Percentiles rank a stretch among this genome's conserved stretches.
Conservation (phyloP, 176 grass and related monocot genomes). For the Ampelocalamus luodianensis region DNA sequence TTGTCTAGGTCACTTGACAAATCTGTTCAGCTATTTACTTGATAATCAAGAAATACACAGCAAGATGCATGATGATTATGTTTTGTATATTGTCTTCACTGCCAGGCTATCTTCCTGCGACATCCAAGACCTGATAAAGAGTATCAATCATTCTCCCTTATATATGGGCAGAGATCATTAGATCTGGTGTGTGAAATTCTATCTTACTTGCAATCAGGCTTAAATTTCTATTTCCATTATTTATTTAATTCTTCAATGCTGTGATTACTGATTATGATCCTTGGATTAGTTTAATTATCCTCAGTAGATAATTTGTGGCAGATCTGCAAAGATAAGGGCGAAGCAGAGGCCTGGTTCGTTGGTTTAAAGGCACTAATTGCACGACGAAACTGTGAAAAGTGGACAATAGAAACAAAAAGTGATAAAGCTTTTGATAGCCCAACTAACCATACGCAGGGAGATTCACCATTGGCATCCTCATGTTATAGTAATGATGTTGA, state of each 20-base stretch:
- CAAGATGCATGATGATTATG: background rate
- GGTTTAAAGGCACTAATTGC: constrained; percentile 73
- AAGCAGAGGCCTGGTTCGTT: constrained; percentile 79
- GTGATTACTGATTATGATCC: background rate
- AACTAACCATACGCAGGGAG: constrained; percentile 44
- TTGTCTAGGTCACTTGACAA: constrained; percentile 3
- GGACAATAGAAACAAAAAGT: constrained; percentile 50
- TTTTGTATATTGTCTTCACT: constrained; percentile 12
- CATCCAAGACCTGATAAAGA: constrained; percentile 87
- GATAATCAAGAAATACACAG: constrained; percentile 24
- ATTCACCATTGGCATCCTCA: constrained; percentile 51
- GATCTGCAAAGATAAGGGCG: constrained; percentile 92
- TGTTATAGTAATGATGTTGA: constrained; percentile 37
- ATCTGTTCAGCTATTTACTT: background rate
- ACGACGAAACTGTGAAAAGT: constrained; percentile 44
- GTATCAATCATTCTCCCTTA: constrained; percentile 84
- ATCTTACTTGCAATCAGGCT: background rate
- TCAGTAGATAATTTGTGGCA: constrained; percentile 48
- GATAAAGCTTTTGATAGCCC: constrained; percentile 56
- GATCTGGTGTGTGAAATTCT: constrained; percentile 67
- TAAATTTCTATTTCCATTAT: constrained; percentile 9
- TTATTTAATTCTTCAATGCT: background rate
- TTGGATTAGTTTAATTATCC: constrained; percentile 28
- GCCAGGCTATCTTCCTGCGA: constrained; percentile 76
- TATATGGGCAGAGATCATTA: constrained; percentile 77